Base-by-base conservation (phyloP, 2,329 filamentous ascomycete genomes). In the Claviceps purpurea region DNA sequence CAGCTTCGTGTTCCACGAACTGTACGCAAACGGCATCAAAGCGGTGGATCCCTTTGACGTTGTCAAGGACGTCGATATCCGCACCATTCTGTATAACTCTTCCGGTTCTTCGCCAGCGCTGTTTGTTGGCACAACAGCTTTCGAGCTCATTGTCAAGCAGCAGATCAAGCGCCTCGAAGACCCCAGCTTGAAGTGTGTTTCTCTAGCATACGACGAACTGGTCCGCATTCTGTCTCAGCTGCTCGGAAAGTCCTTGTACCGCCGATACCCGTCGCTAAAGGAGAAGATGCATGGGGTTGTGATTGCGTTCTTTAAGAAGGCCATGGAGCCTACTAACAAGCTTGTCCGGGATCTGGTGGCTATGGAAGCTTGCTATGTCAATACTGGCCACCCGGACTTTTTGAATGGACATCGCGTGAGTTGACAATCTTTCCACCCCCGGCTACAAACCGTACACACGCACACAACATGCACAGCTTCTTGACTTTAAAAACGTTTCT, bases 311-410 rank as follows among this genome's bases (percentile, higher is more conserved):
- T 97, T 96, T 77, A 97, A 97, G 73, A 95, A 95, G 73, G 84
- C 89, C 51, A 95, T 97, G 87, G 89, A 96, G 51, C 93, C 93
- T 6, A 95, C 93, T 40, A 97, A 96, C 74, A 97, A 97, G 77
- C 79, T 98, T 47, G 93, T 98, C 53, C 83, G 74, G 62, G 93
- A 98, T 65, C 77, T 98, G 42, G 91, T 98, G 26, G 73, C 84
- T 10, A 98, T 98, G 93, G 93, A 98, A 69, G 74, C 90, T 14
- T 94, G 88, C 73, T 98, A 98, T 68, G 86, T 98, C 75, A 98
- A 98, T 74, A 98, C 94, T 34, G 93, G 89, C 10, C 94, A 98
- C 67, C 93, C 93, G 10, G 93, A 98, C 66, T 98, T 98, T 70
- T 74, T 98, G 57, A 97, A 95, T 64, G 93, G 93, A 26, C 91